Base-by-base conservation (phyloP, 2,329 filamentous ascomycete genomes). In the Fusarium bactridioides region DNA sequence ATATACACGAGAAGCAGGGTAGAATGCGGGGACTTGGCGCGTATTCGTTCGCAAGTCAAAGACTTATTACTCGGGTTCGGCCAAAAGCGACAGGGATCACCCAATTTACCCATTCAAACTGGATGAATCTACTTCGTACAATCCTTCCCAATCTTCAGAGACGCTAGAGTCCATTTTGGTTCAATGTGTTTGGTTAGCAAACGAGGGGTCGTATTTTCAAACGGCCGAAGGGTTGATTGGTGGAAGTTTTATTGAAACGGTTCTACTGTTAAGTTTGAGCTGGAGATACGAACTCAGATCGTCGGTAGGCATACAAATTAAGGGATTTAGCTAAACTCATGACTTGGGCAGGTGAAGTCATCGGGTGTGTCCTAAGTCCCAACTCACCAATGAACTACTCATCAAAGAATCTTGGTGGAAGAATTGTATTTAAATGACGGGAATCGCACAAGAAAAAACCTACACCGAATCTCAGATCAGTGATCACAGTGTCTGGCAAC, bases 41-140 rank as follows among this genome's bases (percentile, higher is more conserved):
- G 27, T 29, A 48, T 48, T 48, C 45, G 27, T 29, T 48, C 1
- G 10, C 3, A 48, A 29, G 27, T 27, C 25, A 4, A 4, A 29
- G 13, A 11, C 16, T n/a, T 47, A 29, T n/a, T 47, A 29, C 44
- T 47, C 44, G 13, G 43, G 18, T 13, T 47, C 25, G 21, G 25
- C 9, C 18, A 4, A 15, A 27, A 5, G 9, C 7, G 19, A 29
- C 25, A 21, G 6, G 45, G 45, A 0, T n/a, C 21, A 4, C 0
- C 13, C 10, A 29, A n/a, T n/a, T n/a, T 29, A n/a, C 19, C 13
- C 19, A 48, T 16, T 29, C 3, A 11, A 16, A 29, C 45, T 16
- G 13, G 4, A n/a, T 19, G 19, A 47, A 47, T 16, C 13, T 33
- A 31, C 19, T 27, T 8, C 27, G 7, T 12, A 13, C 18, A 13